Percentiles rank a stretch among this genome's conserved stretches.
phyloP scores from a whole-genome alignment of 148 eudicot genomes.

The Persicaria maculosa region DNA sequence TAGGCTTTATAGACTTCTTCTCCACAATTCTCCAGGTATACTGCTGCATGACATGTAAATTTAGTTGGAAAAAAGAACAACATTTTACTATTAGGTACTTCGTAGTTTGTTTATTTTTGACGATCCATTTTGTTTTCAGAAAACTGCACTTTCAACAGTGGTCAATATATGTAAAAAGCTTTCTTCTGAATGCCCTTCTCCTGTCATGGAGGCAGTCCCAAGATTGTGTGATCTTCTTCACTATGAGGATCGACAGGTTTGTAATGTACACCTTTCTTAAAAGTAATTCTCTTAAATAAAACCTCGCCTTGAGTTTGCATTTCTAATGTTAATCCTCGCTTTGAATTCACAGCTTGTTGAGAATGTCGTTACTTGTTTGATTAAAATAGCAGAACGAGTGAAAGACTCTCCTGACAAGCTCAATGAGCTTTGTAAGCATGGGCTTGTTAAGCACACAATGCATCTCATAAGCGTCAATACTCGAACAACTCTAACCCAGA shows the following conservation, averaged over 20 bases:
- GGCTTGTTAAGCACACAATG: slow-evolving; percentile 54
- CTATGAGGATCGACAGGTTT: slow-evolving; percentile 85
- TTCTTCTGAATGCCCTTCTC: slow-evolving; percentile 59
- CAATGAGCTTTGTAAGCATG: slow-evolving; percentile 61
- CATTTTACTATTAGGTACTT: background rate
- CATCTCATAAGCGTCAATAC: slow-evolving; percentile 57
- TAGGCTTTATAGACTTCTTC: slow-evolving; percentile 80
- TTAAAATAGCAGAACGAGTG: slow-evolving; percentile 60
- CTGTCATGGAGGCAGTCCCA: slow-evolving; percentile 83
- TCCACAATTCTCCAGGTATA: slow-evolving; percentile 82
- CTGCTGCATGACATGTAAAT: background rate
- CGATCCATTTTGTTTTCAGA: slow-evolving; percentile 27
- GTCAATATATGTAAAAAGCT: slow-evolving; percentile 84
- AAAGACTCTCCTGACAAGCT: slow-evolving; percentile 52
- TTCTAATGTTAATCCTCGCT: background rate
- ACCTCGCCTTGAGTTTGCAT: background rate
- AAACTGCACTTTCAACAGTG: slow-evolving; percentile 82
- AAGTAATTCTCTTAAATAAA: background rate
- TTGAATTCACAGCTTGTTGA: slow-evolving; percentile 69
- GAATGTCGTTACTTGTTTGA: slow-evolving; percentile 71
- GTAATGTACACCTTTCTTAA: slow-evolving; percentile 6
- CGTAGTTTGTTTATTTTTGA: background rate
- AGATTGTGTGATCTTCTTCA: slow-evolving; percentile 76
- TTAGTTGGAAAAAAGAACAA: background rate
- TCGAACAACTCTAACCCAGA: slow-evolving; percentile 55